Evolutionary conservation across 108 stramenopile genomes (phyloP), one percentile per base, ranked within the genome.

Genomic region (Nannochloropsis gaditana): DNA sequence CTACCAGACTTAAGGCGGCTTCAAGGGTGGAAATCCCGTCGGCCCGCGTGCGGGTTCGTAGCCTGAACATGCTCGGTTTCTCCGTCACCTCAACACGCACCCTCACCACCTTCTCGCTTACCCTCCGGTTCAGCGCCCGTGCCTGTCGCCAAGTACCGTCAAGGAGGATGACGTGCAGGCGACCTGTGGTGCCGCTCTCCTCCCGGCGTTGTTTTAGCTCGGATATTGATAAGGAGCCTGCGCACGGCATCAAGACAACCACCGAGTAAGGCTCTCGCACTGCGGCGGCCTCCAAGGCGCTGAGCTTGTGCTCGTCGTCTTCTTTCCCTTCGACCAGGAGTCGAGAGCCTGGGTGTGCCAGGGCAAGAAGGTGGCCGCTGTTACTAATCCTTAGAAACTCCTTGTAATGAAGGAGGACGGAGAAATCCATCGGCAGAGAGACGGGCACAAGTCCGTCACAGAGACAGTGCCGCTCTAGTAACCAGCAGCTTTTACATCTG

Each of bases 81-180:
- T 73, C 59, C 15, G 59, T n/a, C 59, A 73, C 59, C 59, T 73
- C 59, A n/a, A 73, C 59, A 15, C n/a, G 15, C n/a, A 73, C 59
- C 59, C 59, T 73, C 8, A 73, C 59, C 59, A 73, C 59, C 8
- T 73, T 73, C 59, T 73, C 59, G n/a, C 59, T 73, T 6, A 73
- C 59, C 59, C 59, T 73, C 59, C 59, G 15, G 59, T 73, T 73
- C 59, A 73, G n/a, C 59, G 59, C 59, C 59, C 59, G 59, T n/a
- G 59, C 59, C 59, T 73, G 59, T n/a, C 59, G 59, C 59, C 59
- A 73, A 6, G 59, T 73, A 15, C 59, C 59, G 8, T 73, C 59
- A 15, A 73, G 6, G 3, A 73, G n/a, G 2, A 73, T 73, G 19
- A 73, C 59, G 15, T 73, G 59, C 59, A 73, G 8, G 19, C 59